Conservation (phyloP, 169 alveolate genomes). For the Hammondia hammondi region DNA sequence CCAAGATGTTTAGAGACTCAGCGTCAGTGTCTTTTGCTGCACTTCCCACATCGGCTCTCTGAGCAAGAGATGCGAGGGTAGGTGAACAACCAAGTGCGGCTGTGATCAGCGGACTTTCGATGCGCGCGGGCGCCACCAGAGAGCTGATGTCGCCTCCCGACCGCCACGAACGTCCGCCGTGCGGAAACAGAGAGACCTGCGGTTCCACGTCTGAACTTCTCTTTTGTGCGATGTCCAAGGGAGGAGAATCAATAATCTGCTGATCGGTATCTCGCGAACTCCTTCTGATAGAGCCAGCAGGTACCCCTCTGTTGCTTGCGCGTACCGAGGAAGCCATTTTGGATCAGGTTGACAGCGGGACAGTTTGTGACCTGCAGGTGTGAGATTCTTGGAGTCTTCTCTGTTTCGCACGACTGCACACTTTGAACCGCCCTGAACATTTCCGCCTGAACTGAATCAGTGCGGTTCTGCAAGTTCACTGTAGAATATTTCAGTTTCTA, state of each 20-base stretch:
- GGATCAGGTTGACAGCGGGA: no score
- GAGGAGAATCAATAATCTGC: not conserved
- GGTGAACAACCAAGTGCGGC: not conserved
- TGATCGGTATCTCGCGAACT: not conserved
- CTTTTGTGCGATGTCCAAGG: not conserved
- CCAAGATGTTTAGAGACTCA: not conserved
- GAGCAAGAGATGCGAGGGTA: not conserved
- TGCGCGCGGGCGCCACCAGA: not conserved
- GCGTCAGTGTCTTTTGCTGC: not conserved
- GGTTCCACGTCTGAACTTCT: not conserved
- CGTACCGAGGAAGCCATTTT: no score
- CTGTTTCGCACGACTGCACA: no score
- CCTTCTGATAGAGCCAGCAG: not conserved
- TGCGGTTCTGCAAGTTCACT: no score
- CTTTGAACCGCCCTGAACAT: no score
- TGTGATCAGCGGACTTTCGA: not conserved
- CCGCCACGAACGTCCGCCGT: not conserved
- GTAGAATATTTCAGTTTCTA: no score
- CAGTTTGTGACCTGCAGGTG: no score
- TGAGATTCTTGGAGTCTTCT: no score
- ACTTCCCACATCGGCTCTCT: not conserved
- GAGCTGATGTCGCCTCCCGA: not conserved
- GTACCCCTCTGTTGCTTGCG: not conserved
- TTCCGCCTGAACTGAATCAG: no score
- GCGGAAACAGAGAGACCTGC: not conserved